phyloP scores from a whole-genome alignment of 2,329 filamentous ascomycete genomes.

The Fusarium albidum region DNA sequence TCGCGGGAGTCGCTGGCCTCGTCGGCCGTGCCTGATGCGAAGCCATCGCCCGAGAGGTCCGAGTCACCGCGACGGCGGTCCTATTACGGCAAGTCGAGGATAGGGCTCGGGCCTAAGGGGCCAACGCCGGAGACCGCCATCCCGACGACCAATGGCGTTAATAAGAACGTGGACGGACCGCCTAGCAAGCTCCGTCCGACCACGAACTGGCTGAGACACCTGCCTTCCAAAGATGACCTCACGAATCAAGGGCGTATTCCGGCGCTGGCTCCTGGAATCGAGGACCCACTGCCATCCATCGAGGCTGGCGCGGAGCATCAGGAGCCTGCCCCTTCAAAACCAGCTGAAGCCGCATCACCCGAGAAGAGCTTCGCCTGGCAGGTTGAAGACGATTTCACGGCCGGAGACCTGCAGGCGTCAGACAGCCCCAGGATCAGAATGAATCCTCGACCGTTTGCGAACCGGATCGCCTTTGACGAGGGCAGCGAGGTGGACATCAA shows the following conservation, averaged over 20 bases:
- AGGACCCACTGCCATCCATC: slow-evolving; percentile 47
- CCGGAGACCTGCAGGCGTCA: slow-evolving; percentile 62
- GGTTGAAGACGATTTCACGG: slow-evolving; percentile 66
- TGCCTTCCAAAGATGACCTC: slow-evolving; percentile 36
- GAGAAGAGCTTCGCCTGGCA: slow-evolving; percentile 65
- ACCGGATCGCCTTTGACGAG: slow-evolving; percentile 45
- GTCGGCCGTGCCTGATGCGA: slow-evolving; percentile 29
- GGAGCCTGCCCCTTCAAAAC: slow-evolving; percentile 1
- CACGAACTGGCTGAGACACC: slow-evolving; percentile 26
- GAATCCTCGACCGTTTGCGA: slow-evolving; percentile 46
- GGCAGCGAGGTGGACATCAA: slow-evolving; percentile 41
- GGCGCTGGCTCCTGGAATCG: slow-evolving; percentile 50
- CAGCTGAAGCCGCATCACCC: slow-evolving; percentile 46
- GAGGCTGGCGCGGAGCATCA: slow-evolving; percentile 34
- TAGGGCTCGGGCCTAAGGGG: slow-evolving; percentile 29
- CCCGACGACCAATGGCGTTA: slow-evolving; percentile 14
- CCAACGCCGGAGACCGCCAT: slow-evolving; percentile 14
- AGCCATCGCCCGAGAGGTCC: slow-evolving; percentile 25
- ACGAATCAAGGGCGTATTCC: slow-evolving; percentile 45
- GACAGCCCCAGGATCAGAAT: slow-evolving; percentile 62
- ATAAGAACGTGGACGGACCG: slow-evolving; percentile 10
- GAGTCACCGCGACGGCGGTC: slow-evolving; percentile 33
- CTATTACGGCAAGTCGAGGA: slow-evolving; percentile 38
- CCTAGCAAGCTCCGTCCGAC: slow-evolving; percentile 17
- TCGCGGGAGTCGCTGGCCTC: slow-evolving; percentile 36